phyloP scores from a whole-genome alignment of 2,329 filamentous ascomycete genomes.

The Penicillium vulpinum region DNA sequence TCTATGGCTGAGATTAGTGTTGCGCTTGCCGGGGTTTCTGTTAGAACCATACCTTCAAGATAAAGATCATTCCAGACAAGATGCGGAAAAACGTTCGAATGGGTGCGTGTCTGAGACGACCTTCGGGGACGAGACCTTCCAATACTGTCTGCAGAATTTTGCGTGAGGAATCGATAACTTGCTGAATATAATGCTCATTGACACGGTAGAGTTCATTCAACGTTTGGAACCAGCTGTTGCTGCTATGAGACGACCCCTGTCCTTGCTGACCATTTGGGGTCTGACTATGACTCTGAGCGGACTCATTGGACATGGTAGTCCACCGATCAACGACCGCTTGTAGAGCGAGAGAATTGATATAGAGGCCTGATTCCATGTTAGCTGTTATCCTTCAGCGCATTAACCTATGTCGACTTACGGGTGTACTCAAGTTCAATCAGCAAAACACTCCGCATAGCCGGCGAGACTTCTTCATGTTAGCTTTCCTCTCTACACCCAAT shows the following conservation, averaged over 20 bases:
- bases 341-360: conserved; percentile 88
- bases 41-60: conserved; percentile 54
- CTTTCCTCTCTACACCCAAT: not conserved
- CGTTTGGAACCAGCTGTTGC: conserved; percentile 38
- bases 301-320: conserved; percentile 63
- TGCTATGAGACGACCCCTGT: conserved; percentile 30
- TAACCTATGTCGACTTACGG: conserved; percentile 52
- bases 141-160: conserved; percentile 61
- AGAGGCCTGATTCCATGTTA: conserved; percentile 53
- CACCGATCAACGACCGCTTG: conserved; percentile 94
- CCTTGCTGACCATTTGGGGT: conserved; percentile 29
- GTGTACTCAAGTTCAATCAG: conserved; percentile 96
- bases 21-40: not conserved
- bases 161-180: conserved; percentile 62
- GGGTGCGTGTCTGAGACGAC: conserved; percentile 62
- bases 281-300: conserved; percentile 34
- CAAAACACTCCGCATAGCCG: conserved; percentile 70
- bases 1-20: conserved; percentile 36
- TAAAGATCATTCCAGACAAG: conserved; percentile 64
- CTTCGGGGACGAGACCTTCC: conserved; percentile 58
- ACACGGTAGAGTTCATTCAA: conserved; percentile 54
- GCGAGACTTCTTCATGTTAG: conserved; percentile 49
- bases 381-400: not conserved
- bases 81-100: conserved; percentile 66
- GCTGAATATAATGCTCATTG: conserved; percentile 62